Evolutionary conservation across 192 early-diverging fungal species (phyloP).

Genomic region (Entomortierella parvispora): DNA sequence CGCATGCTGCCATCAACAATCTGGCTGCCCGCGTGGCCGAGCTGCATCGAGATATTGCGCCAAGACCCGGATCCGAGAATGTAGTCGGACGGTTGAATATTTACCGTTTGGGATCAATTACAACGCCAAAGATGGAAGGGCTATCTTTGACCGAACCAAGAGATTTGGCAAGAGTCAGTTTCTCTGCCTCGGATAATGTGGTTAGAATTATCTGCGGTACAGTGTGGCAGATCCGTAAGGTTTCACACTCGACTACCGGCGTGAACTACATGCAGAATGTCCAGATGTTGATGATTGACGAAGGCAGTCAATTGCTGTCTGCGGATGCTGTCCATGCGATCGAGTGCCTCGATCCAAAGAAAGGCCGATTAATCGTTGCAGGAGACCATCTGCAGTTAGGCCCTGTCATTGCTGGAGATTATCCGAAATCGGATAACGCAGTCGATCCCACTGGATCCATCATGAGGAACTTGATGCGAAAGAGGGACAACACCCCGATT

Average conservation of each 20-base stretch:
- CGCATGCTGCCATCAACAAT: constrained; percentile 57
- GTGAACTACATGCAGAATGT: constrained; percentile 37
- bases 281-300: constrained; percentile 52
- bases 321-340: constrained; percentile 56
- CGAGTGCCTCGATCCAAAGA: constrained; percentile 45
- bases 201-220: constrained; percentile 35
- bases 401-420: constrained; percentile 56
- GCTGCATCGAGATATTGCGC: constrained; percentile 30
- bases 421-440: constrained; percentile 46
- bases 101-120: constrained; percentile 30
- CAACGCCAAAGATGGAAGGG: not conserved
- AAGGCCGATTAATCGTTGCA: constrained; percentile 59
- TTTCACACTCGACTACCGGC: constrained; percentile 8
- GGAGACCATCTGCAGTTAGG: constrained; percentile 67
- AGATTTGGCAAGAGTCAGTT: constrained; percentile 41
- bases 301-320: constrained; percentile 54
- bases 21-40: constrained; percentile 45
- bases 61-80: constrained; percentile 18
- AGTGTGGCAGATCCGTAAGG: constrained; percentile 30
- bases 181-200: constrained; percentile 5
- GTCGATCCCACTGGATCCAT: constrained; percentile 59
- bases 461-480: constrained; percentile 62
- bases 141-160: constrained; percentile 6
- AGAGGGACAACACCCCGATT: constrained; percentile 20
- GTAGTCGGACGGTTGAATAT: constrained; percentile 16